Conservation (phyloP, 768 basidiomycete genomes). For the Lentinula sp. region DNA sequence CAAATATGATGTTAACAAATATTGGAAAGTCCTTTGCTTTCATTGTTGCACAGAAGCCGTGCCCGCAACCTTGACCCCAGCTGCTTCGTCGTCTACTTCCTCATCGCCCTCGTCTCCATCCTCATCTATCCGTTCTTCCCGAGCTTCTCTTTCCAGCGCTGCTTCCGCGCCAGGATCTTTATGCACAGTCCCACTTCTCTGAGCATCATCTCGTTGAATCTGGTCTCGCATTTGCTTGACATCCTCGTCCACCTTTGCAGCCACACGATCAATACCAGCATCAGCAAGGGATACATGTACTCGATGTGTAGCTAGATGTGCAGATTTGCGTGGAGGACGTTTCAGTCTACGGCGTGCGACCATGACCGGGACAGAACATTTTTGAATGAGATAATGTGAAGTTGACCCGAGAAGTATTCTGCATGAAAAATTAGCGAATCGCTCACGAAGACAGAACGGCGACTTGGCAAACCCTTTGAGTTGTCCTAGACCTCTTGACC, state of each 20-base stretch:
- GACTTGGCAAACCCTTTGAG: slow-evolving; percentile 69
- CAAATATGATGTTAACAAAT: too few species aligned
- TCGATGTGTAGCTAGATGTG: slow-evolving; percentile 78
- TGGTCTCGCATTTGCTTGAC: slow-evolving; percentile 78
- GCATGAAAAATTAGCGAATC: background rate
- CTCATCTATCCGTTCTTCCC: slow-evolving; percentile 9
- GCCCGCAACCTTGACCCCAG: background rate
- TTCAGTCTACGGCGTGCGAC: slow-evolving; percentile 89
- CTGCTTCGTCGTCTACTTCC: slow-evolving; percentile 20
- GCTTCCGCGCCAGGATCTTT: slow-evolving; percentile 10
- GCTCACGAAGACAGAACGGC: background rate
- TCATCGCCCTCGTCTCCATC: slow-evolving; percentile 23
- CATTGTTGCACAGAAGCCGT: background rate
- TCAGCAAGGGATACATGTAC: slow-evolving; percentile 82
- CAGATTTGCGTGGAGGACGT: slow-evolving; percentile 74
- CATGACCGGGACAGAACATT: slow-evolving; percentile 96
- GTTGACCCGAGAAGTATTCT: slow-evolving; percentile 93
- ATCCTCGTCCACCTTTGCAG: slow-evolving; percentile 78
- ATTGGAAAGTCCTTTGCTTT: background rate
- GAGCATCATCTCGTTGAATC: slow-evolving; percentile 64
- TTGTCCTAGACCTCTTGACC: slow-evolving; percentile 85
- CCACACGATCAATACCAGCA: slow-evolving; percentile 80
- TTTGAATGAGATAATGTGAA: slow-evolving; percentile 91
- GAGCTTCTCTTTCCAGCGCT: slow-evolving; percentile 9
- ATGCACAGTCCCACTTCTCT: slow-evolving; percentile 20